These are phyloP conservation scores for Yamadazyma dendronema DNA, from an alignment of 1,139 yeast genomes.

Conservation along the genomic window DNA sequence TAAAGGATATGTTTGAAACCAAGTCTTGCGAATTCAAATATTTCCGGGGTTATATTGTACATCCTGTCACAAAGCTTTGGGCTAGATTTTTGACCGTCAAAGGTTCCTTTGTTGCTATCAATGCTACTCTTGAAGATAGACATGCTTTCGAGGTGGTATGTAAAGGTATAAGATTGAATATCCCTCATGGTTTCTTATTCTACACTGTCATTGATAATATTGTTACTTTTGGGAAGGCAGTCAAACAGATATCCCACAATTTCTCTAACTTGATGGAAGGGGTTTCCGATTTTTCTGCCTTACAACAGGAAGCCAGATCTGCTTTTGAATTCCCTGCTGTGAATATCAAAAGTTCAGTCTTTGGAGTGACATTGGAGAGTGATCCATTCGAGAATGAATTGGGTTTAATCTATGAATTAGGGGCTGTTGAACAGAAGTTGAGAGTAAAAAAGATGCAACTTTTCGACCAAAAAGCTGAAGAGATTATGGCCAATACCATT, in stretches of 20 bases:
- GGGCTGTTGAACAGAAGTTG: slow-evolving; percentile 35
- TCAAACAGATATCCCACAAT: slow-evolving; percentile 53
- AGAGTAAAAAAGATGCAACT: slow-evolving; percentile 28
- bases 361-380: slow-evolving; percentile 39
- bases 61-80: slow-evolving; percentile 53
- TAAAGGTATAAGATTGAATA: slow-evolving; percentile 31
- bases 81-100: slow-evolving; percentile 36
- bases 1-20: slow-evolving; percentile 28
- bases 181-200: slow-evolving; percentile 64
- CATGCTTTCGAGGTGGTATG: slow-evolving; percentile 22
- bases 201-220: slow-evolving; percentile 67
- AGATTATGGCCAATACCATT: slow-evolving; percentile 17
- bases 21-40: slow-evolving; percentile 32
- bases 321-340: slow-evolving; percentile 33
- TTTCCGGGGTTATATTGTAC: slow-evolving; percentile 50
- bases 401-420: slow-evolving; percentile 37
- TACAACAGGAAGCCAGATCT: slow-evolving; percentile 32
- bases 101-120: slow-evolving; percentile 21
- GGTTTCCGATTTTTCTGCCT: slow-evolving; percentile 32
- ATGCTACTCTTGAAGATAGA: slow-evolving; percentile 15
- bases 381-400: slow-evolving; percentile 47
- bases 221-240: slow-evolving; percentile 59
- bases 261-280: slow-evolving; percentile 41
- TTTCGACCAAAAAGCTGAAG: slow-evolving; percentile 29
- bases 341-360: slow-evolving; percentile 27